Base-by-base conservation (phyloP, 176 grass and related monocot genomes). In the Rhynchospora tenuis region DNA sequence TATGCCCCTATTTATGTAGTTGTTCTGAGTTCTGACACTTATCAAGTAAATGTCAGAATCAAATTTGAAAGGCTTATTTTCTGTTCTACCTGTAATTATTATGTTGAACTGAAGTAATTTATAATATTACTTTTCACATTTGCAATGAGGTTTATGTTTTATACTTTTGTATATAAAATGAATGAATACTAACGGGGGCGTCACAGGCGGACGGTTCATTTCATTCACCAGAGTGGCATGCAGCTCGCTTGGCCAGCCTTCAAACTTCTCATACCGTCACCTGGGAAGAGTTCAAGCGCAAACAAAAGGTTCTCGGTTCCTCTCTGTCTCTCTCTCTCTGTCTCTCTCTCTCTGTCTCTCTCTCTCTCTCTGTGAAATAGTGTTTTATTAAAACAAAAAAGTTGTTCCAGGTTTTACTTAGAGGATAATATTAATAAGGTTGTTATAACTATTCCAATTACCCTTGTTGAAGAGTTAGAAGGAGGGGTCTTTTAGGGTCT, bases 181-280 rank as follows among this genome's bases (percentile, higher is more conserved):
- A 62, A 87, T 81, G 86, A 90, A 93, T 94, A 93, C 93, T 99
- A 99, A 99, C 88, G 80, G 88, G 97, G 86, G 64, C 91, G 89
- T 93, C 91, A 24, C 93, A 99, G 97, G 90, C 88, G 88, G 97
- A 99, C 89, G 97, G 97, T 93, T 96, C 97, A 93, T 99, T 99
- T 96, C 97, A 99, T 99, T 99, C 97, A 95, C 97, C 97, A 96
- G 97, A 95, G 91, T 99, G 97, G 97, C 97, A 99, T 86, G 97
- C 97, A 87, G 97, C 97, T 88, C 97, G 97, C 79, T 90, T 99
- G 89, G 97, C 97, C 77, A 93, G 97, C 85, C 91, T 99, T 29
- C 94, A 85, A 78, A 99, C 94, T 83, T 92, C 97, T 43, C 97
- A 99, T 85, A 99, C 97, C 83, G 65, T 99, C 75, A 99, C 97